phyloP scores from a whole-genome alignment of 1,284 basidiomycete genomes.

The Spongispora temasekensis region DNA sequence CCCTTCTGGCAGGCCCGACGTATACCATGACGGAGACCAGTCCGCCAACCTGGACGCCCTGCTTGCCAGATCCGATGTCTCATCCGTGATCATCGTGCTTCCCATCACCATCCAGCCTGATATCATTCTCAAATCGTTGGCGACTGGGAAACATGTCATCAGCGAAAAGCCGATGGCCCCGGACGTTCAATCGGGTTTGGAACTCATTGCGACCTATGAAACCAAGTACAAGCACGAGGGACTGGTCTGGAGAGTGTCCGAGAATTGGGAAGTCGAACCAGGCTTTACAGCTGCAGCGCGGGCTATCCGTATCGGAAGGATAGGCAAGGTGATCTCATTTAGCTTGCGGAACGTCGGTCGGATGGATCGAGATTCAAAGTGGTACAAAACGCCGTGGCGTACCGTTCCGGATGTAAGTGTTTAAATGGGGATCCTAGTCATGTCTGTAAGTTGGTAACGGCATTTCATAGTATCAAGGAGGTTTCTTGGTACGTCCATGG shows the following conservation, averaged over 20 bases:
- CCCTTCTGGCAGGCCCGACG: conserved; percentile 40
- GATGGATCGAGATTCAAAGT: conserved; percentile 65
- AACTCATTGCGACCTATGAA: conserved; percentile 70
- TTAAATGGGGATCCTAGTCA: neutral
- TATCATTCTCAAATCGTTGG: conserved; percentile 61
- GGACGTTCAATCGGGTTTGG: conserved; percentile 62
- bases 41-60: conserved; percentile 61
- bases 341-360: conserved; percentile 55
- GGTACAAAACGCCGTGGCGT: conserved; percentile 82
- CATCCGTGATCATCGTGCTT: conserved; percentile 72
- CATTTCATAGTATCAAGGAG: conserved; percentile 71
- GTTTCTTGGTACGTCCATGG: conserved; percentile 58
- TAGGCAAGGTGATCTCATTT: conserved; percentile 68
- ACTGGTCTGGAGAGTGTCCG: conserved; percentile 82
- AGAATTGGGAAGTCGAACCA: conserved; percentile 80
- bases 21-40: conserved; percentile 58
- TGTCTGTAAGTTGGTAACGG: neutral
- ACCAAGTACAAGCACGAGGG: conserved; percentile 65
- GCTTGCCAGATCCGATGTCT: conserved; percentile 65
- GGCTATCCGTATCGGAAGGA: conserved; percentile 55
- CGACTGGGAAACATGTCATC: conserved; percentile 82
- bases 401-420: conserved; percentile 73
- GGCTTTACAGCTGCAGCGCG: conserved; percentile 54
- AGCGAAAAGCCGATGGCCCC: conserved; percentile 86
- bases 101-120: conserved; percentile 77